A percentile compares a stretch with the other conserved stretches of the same genome.
Evolutionary conservation across 1,284 basidiomycete species (phyloP).

Genomic region (Microstroma glucosiphilum): DNA sequence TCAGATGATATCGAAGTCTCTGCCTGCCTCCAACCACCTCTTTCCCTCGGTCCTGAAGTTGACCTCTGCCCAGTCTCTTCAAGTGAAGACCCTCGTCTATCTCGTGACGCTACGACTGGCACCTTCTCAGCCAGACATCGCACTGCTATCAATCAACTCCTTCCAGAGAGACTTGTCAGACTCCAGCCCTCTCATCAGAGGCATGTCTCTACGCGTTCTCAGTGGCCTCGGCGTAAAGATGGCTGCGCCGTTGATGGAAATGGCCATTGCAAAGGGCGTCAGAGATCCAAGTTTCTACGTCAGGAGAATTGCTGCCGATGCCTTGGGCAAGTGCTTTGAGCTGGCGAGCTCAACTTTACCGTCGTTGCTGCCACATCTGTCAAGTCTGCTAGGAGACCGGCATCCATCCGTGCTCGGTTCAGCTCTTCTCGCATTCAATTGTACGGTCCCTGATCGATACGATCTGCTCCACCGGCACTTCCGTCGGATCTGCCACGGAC

Average conservation of each 20-base stretch:
- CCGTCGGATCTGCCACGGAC: conserved; percentile 70
- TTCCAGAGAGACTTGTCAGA: conserved; percentile 96
- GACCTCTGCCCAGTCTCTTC: conserved; percentile 58
- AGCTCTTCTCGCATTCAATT: conserved; percentile 69
- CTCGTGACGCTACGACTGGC: conserved; percentile 93
- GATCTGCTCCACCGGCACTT: conserved; percentile 85
- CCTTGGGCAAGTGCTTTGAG: conserved; percentile 69
- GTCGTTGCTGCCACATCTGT: conserved; percentile 65
- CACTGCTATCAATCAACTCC: conserved; percentile 93
- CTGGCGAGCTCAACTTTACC: conserved; percentile 56
- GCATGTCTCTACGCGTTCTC: conserved; percentile 88
- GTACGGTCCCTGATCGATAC: conserved; percentile 16
- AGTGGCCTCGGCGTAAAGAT: conserved; percentile 83
- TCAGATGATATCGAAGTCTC: conserved; percentile 6
- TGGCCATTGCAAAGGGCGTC: conserved; percentile 84
- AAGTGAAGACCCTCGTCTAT: conserved; percentile 94
- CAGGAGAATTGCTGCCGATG: conserved; percentile 80
- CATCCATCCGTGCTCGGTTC: conserved; percentile 83
- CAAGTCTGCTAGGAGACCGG: conserved; percentile 69
- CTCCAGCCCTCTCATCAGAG: conserved; percentile 72
- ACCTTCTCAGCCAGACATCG: conserved; percentile 67
- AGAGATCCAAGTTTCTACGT: conserved; percentile 88
- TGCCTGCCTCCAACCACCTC: conserved; percentile 6
- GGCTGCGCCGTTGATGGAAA: conserved; percentile 75
- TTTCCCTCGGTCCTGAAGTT: conserved; percentile 46